Evolutionary conservation across 108 stramenopile species (phyloP).

Genomic region (Cyclotella choctawhatcheeana): DNA sequence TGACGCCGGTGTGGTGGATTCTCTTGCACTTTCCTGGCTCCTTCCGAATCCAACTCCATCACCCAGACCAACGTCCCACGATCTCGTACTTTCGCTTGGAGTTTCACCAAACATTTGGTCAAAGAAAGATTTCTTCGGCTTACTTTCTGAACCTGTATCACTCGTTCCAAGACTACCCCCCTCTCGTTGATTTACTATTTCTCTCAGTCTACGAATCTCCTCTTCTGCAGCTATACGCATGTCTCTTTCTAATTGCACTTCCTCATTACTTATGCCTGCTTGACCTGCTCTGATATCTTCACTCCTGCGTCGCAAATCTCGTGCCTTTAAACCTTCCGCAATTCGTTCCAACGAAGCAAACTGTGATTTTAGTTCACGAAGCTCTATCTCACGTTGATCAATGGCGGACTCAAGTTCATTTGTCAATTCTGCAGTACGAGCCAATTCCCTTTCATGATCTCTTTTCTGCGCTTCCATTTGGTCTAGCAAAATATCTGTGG

Average conservation of each 20-base stretch:
- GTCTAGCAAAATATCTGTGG: constrained; percentile 44
- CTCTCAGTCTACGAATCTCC: background rate
- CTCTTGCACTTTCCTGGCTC: constrained; percentile 7
- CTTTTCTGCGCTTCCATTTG: constrained; percentile 48
- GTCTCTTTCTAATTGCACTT: background rate
- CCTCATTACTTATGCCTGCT: background rate
- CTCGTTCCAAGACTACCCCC: background rate
- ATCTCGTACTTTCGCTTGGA: background rate
- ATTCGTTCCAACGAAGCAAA: constrained; percentile 36
- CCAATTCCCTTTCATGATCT: constrained; percentile 42
- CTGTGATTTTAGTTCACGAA: constrained; percentile 30
- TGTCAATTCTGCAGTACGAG: constrained; percentile 27
- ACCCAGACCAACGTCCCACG: constrained; percentile 8
- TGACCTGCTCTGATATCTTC: background rate
- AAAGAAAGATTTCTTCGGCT: constrained; percentile 2
- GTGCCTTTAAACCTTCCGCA: constrained; percentile 22
- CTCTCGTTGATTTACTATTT: background rate
- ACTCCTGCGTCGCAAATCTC: background rate
- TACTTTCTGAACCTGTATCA: background rate
- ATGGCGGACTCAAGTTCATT: constrained; percentile 48
- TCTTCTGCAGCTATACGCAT: background rate
- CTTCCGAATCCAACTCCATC: constrained; percentile 5
- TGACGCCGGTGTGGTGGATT: background rate
- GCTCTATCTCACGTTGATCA: constrained; percentile 32
- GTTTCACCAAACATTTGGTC: constrained; percentile 12